Conservation (phyloP, 192 early-diverging fungal species). For the Backusella luteola region DNA sequence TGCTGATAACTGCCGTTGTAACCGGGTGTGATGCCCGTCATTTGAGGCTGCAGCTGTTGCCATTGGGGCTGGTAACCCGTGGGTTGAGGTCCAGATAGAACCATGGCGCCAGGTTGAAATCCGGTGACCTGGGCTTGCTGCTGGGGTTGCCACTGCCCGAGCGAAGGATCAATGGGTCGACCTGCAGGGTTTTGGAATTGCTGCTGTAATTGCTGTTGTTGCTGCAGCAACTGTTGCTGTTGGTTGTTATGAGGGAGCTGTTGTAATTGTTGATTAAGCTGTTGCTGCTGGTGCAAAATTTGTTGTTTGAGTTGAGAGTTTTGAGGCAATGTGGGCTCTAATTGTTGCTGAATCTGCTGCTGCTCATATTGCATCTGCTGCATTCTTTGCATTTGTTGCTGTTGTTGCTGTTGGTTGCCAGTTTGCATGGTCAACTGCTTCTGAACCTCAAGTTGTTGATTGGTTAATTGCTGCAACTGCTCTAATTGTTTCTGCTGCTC, state of each 20-base stretch:
- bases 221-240: not conserved
- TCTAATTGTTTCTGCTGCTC: slow-evolving; percentile 14
- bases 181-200: slow-evolving; percentile 9
- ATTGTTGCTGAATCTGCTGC: slow-evolving; percentile 17
- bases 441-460: slow-evolving; percentile 15
- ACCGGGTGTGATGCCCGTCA: slow-evolving; percentile 26
- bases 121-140: slow-evolving; percentile 4
- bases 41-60: slow-evolving; percentile 29
- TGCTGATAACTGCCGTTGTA: slow-evolving; percentile 17
- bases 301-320: slow-evolving; percentile 3
- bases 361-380: slow-evolving; percentile 19
- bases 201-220: not conserved
- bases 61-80: not conserved
- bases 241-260: not conserved
- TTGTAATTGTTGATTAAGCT: not conserved
- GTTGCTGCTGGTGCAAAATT: not conserved
- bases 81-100: not conserved
- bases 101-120: not conserved
- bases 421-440: slow-evolving; percentile 17
- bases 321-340: slow-evolving; percentile 1
- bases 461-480: not conserved
- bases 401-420: slow-evolving; percentile 13
- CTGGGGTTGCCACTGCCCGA: slow-evolving; percentile 8
- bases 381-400: slow-evolving; percentile 8
- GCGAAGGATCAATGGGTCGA: not conserved